Base-by-base conservation (phyloP, 1,139 yeast species). In the Geotrichum fermentans region DNA sequence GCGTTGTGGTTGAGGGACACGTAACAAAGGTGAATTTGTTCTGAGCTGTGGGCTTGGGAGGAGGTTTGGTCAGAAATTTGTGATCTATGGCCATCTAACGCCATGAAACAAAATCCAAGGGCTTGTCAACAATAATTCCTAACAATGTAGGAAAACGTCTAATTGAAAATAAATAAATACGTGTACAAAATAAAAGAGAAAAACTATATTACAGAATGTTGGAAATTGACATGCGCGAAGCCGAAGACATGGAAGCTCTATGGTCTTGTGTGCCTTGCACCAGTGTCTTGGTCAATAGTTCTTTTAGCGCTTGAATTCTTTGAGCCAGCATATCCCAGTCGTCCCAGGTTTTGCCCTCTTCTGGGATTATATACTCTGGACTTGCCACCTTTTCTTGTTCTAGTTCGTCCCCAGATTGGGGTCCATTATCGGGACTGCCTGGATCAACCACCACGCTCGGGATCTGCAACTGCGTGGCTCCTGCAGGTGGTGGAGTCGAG, bases 371-470 rank as follows among this genome's bases (percentile, higher is more conserved):
- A 6, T 6, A 6, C 8, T 24, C 28, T 24, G 28, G 8, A 6
- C 8, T 24, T 24, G 28, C 6, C 28, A 6, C 28, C 28, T 6
- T 20, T 24, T 24, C 28, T 24, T 24, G 28, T 24, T 24, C 10
- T 6, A 24, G n/a, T n/a, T n/a, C n/a, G n/a, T n/a, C n/a, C n/a
- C n/a, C n/a, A n/a, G n/a, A n/a, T n/a, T n/a, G n/a, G n/a, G n/a
- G n/a, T 6, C 28, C 28, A 10, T 24, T 24, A 6, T 47, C 46
- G 6, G 44, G 44, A 18, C 43, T 38, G 11, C 44, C 43, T 1
- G 45, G 47, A 13, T 42, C 47, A n/a, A 47, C 17, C 26, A 47
- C 37, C 13, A 38, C 38, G 21, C 43, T 32, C 10, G 47, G 43
- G 28, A 41, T 43, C 16, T 32, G 45, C 10, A 16, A 32, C n/a